Conservation (phyloP, 1,139 yeast species). For the Pichia sp. region DNA sequence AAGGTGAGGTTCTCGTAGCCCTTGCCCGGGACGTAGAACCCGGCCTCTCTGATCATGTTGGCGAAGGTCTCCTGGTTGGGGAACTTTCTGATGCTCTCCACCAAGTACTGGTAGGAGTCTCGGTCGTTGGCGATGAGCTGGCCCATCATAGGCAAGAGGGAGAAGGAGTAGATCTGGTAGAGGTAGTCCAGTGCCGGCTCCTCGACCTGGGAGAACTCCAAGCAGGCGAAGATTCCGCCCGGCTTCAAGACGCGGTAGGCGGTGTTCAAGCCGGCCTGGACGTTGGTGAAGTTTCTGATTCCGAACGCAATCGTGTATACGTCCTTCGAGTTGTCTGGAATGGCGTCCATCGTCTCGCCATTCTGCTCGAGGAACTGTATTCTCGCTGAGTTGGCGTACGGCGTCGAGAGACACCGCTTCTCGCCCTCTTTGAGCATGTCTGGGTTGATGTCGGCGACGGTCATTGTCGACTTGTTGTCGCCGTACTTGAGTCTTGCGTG, state of each 20-base stretch:
- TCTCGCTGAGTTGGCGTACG: constrained; percentile 50
- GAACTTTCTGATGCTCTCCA: constrained; percentile 86
- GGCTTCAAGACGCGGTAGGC: constrained; percentile 94
- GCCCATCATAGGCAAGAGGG: constrained; percentile 88
- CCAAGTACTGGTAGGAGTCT: constrained; percentile 92
- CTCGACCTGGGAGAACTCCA: constrained; percentile 90
- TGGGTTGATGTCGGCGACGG: constrained; percentile 89
- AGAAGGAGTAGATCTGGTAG: constrained; percentile 86
- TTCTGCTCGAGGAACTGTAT: constrained; percentile 83
- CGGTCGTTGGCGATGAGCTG: constrained; percentile 92
- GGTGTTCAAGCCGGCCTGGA: constrained; percentile 87
- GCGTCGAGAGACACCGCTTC: constrained; percentile 52
- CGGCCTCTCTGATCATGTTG: constrained; percentile 89
- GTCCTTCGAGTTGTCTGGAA: constrained; percentile 85
- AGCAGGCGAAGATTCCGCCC: constrained; percentile 97
- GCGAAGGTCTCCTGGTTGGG: constrained; percentile 92
- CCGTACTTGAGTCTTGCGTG: constrained; percentile 80
- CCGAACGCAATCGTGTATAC: constrained; percentile 97
- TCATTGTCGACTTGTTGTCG: constrained; percentile 76
- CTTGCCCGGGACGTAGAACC: constrained; percentile 80
- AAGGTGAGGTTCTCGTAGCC: constrained; percentile 96
- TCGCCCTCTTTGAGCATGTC: constrained; percentile 96
- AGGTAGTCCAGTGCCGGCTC: constrained; percentile 68
- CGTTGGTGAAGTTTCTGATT: constrained; percentile 90
- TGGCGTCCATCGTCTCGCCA: constrained; percentile 83